phyloP scores from a whole-genome alignment of 108 stramenopile species.

The Aurantiochytrium sp. region DNA sequence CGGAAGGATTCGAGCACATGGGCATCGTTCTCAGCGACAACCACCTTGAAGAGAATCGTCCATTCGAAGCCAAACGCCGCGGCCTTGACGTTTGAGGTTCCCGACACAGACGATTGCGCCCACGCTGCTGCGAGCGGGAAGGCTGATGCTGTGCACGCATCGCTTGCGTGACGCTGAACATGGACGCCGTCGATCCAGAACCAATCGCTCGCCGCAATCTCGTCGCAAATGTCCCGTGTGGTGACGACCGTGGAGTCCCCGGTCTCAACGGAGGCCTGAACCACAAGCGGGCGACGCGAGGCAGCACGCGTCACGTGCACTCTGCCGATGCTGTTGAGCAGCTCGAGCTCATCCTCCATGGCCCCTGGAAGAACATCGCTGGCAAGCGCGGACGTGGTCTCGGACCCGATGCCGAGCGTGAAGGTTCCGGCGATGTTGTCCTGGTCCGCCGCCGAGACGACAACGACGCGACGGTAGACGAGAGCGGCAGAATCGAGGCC shows the following conservation, averaged over 20 bases:
- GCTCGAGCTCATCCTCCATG: slow-evolving; percentile 35
- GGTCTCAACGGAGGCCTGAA: neutral
- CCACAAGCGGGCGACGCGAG: neutral
- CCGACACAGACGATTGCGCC: neutral
- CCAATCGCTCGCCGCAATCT: neutral
- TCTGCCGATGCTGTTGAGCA: slow-evolving; percentile 35
- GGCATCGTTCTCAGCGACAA: neutral
- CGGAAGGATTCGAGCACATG: slow-evolving; percentile 32
- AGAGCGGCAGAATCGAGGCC: slow-evolving; percentile 35
- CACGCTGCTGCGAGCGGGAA: neutral
- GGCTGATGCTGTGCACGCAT: neutral
- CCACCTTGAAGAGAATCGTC: slow-evolving; percentile 39
- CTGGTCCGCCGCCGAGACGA: slow-evolving; percentile 28
- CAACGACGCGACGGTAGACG: slow-evolving; percentile 40
- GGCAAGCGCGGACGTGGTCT: slow-evolving; percentile 31
- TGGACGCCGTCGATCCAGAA: slow-evolving; percentile 37
- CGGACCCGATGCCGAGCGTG: slow-evolving; percentile 30
- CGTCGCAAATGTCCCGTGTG: neutral
- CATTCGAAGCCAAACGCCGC: slow-evolving; percentile 35
- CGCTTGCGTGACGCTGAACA: neutral
- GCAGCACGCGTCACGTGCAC: neutral
- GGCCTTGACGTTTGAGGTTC: slow-evolving; percentile 7
- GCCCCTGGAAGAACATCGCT: slow-evolving; percentile 20
- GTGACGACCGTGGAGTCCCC: slow-evolving; percentile 5
- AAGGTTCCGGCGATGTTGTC: slow-evolving; percentile 43